Evolutionary conservation across 176 grass and related monocot species (phyloP), one percentile per base, ranked within the genome.

Genomic region (Rhipidocladum racemiflorum): DNA sequence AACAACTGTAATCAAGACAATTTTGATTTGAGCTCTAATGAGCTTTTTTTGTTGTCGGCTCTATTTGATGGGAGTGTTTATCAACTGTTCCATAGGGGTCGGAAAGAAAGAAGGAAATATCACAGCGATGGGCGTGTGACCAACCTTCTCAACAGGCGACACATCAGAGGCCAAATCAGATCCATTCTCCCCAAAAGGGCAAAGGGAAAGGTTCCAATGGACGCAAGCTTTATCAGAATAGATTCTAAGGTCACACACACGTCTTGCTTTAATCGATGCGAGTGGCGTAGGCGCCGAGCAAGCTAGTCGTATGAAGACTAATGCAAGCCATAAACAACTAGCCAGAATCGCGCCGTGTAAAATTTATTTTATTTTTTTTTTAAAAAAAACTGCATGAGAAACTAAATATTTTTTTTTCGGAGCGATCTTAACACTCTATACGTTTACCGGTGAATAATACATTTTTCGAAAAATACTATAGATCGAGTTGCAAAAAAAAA

Each of bases 121-220:
- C 36, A 45, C 24, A 15, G 20, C 30, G 77, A 81, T 36, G 18
- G 20, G 18, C 48, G 56, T 73, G 71, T 38, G 59, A 50, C 36
- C 76, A 80, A 65, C 45, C 54, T 45, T 45, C 4, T 86, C 2
- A 72, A 27, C 75, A 65, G 17, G n/a, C 0, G 54, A 4, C 9
- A 57, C 55, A 13, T 59, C 10, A 11, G 36, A 67, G 61, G 77
- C 25, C 77, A 86, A 66, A 81, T 74, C 49, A 74, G 77, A 86
- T 10, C 17, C 35, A 28, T 48, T 60, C 70, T 87, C 50, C 45
- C 59, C 28, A 15, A 66, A 86, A 59, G 14, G 68, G 68, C 10
- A 13, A 66, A 65, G 77, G 4, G 4, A 20, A 49, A 74, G n/a
- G 50, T 17, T 67, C 69, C 61, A 29, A 49, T 75, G 30, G 35